phyloP scores from a whole-genome alignment of 2,329 filamentous ascomycete genomes.

The Venturia effusa region DNA sequence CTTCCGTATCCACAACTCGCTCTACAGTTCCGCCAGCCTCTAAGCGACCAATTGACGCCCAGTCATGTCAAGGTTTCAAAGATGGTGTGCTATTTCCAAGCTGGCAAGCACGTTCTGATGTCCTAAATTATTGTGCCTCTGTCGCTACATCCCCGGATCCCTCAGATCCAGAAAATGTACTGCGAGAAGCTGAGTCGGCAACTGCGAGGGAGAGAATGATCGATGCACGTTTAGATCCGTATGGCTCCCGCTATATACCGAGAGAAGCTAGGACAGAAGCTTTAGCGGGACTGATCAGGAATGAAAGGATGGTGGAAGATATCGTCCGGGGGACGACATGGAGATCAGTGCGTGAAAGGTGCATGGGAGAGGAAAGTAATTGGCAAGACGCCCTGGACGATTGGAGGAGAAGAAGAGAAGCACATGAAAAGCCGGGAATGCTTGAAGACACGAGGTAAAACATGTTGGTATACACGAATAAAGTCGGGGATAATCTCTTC shows the following conservation, averaged over 20 bases:
- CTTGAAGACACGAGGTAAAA: not conserved
- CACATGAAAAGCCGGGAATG: not conserved
- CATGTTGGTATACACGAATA: not conserved
- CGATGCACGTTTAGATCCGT: conserved; percentile 85
- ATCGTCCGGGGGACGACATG: conserved; percentile 78
- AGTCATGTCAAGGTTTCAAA: conserved; percentile 62
- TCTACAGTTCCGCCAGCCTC: conserved; percentile 35
- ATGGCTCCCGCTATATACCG: conserved; percentile 73
- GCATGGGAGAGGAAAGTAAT: conserved; percentile 32
- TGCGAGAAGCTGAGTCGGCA: conserved; percentile 59
- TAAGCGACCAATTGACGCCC: conserved; percentile 44
- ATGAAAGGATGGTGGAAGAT: conserved; percentile 64
- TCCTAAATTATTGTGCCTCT: conserved; percentile 78
- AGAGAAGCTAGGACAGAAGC: conserved; percentile 70
- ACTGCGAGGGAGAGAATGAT: conserved; percentile 63
- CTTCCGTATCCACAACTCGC: conserved; percentile 57
- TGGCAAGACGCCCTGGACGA: not conserved
- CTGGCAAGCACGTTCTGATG: conserved; percentile 74
- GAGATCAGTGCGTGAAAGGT: conserved; percentile 66
- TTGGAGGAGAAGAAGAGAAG: not conserved
- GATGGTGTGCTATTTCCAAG: conserved; percentile 71
- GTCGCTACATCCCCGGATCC: conserved; percentile 84
- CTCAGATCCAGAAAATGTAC: conserved; percentile 65
- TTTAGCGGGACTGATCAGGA: conserved; percentile 60
- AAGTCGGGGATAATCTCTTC: not conserved